phyloP scores from a whole-genome alignment of 192 early-diverging fungal species.

The Helicostylum pulchrum region DNA sequence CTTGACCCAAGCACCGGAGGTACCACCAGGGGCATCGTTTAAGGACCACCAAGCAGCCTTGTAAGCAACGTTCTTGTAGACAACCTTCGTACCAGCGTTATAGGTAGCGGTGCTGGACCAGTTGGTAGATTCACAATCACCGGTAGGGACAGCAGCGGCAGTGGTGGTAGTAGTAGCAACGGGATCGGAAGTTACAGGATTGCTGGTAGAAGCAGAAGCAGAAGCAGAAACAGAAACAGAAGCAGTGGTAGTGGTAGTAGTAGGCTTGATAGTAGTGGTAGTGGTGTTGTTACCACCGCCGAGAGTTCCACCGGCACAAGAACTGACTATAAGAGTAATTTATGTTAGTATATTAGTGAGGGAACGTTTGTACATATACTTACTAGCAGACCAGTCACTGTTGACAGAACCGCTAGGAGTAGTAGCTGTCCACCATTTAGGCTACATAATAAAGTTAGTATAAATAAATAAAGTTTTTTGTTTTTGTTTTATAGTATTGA shows the following conservation, averaged over 20 bases:
- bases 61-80: slow-evolving; percentile 35
- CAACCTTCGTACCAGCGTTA: slow-evolving; percentile 29
- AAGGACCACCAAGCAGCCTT: slow-evolving; percentile 46
- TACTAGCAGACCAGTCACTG: slow-evolving; percentile 36
- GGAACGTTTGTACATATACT: background rate
- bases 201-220: background rate
- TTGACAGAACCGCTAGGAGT: slow-evolving; percentile 28
- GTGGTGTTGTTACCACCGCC: slow-evolving; percentile 8
- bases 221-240: background rate
- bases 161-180: background rate
- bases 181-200: no score
- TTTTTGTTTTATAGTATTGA: background rate
- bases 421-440: slow-evolving; percentile 40
- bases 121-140: slow-evolving; percentile 16
- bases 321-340: slow-evolving; percentile 24
- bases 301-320: slow-evolving; percentile 29
- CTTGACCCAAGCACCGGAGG: slow-evolving; percentile 35
- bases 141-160: background rate
- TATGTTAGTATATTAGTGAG: no score
- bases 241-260: slow-evolving; percentile 20
- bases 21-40: slow-evolving; percentile 37
- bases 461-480: background rate
- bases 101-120: slow-evolving; percentile 35
- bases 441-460: slow-evolving; percentile 5
- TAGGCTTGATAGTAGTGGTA: slow-evolving; percentile 8